phyloP scores from a whole-genome alignment of 352 stramenopile genomes.

The Globisporangium lucens region DNA sequence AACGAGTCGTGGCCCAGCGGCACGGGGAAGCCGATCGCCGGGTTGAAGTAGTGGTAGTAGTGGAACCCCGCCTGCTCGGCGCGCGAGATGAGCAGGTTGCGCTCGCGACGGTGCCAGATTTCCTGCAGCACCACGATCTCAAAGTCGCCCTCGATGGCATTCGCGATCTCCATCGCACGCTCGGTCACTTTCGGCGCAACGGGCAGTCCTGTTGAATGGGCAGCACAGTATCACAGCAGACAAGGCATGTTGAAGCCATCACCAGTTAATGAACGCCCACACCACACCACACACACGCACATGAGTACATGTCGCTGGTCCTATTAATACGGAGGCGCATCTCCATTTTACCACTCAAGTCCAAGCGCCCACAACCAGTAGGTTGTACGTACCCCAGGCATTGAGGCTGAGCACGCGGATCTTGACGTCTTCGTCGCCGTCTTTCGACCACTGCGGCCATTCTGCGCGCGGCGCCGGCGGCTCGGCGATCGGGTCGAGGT shows the following conservation, averaged over 20 bases:
- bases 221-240: neutral
- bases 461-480: conserved; percentile 33
- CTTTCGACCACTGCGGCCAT: conserved; percentile 29
- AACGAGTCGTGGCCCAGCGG: conserved; percentile 70
- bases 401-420: conserved; percentile 76
- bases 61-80: conserved; percentile 55
- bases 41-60: conserved; percentile 86
- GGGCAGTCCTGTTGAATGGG: conserved; percentile 40
- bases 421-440: conserved; percentile 18
- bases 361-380: neutral
- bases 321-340: conserved; percentile 2
- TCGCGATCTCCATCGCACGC: conserved; percentile 59
- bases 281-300: neutral
- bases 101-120: conserved; percentile 80
- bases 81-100: conserved; percentile 62
- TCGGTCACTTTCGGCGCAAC: conserved; percentile 68
- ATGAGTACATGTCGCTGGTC: neutral
- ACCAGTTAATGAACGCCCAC: neutral
- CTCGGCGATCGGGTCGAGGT: conserved; percentile 49
- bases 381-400: conserved; percentile 50
- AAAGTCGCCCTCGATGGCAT: conserved; percentile 55
- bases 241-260: neutral
- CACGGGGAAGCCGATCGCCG: conserved; percentile 71
- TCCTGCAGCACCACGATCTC: conserved; percentile 84
- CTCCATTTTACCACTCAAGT: neutral